Conservation (phyloP, 2,329 filamentous ascomycete genomes). For the Cytospora chrysosperma region DNA sequence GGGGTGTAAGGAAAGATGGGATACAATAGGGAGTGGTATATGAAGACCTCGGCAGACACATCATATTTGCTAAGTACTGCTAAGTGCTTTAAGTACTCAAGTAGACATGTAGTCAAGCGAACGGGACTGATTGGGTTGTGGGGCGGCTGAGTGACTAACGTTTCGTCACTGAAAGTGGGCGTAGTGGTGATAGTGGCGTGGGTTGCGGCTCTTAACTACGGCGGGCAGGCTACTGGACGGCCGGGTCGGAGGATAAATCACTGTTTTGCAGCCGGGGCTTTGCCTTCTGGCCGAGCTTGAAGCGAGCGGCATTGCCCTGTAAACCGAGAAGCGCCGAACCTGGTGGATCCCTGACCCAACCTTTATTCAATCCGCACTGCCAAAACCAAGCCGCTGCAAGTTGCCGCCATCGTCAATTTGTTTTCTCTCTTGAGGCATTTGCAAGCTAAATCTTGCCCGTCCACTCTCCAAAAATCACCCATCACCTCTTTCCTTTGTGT, state of each 20-base stretch:
- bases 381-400: conserved; percentile 6
- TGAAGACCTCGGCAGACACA: too few relatives aligned
- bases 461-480: not conserved
- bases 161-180: too few relatives aligned
- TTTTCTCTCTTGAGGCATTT: conserved; percentile 36
- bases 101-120: too few relatives aligned
- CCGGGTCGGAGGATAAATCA: not conserved
- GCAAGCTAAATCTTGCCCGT: conserved; percentile 22
- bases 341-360: conserved; percentile 16
- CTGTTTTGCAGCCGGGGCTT: not conserved
- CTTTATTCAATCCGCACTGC: not conserved
- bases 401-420: conserved; percentile 29
- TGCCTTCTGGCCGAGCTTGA: conserved; percentile 16
- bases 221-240: not conserved
- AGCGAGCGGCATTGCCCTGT: conserved; percentile 21
- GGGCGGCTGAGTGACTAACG: too few relatives aligned
- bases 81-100: too few relatives aligned
- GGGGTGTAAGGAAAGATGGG: too few relatives aligned
- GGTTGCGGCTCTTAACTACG: too few relatives aligned
- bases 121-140: too few relatives aligned
- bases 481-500: conserved; percentile 24
- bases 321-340: conserved; percentile 24
- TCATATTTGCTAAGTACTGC: too few relatives aligned
- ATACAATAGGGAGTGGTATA: too few relatives aligned
- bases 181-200: too few relatives aligned